Evolutionary conservation across 352 stramenopile genomes (phyloP).

Genomic region (Pythium insidiosum): DNA sequence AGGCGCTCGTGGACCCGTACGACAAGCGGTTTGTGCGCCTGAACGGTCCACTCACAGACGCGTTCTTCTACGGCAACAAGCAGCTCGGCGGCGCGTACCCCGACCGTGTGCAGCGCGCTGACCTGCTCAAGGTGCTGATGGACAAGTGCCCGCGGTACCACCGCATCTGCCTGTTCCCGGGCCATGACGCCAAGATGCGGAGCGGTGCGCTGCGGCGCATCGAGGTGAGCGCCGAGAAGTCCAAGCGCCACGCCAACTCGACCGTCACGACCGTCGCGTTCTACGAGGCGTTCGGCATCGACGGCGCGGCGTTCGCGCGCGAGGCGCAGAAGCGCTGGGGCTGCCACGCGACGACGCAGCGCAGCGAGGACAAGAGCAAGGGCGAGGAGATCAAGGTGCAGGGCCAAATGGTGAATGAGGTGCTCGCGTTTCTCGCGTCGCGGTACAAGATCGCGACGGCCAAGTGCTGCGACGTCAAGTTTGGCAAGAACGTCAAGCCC

Average conservation of each 20-base stretch:
- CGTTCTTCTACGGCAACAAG: slow-evolving; percentile 62
- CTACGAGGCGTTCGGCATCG: slow-evolving; percentile 78
- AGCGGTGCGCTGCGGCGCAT: slow-evolving; percentile 51
- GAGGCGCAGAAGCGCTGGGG: slow-evolving; percentile 82
- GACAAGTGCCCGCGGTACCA: slow-evolving; percentile 66
- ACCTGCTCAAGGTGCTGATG: slow-evolving; percentile 41
- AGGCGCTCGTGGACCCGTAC: slow-evolving; percentile 36
- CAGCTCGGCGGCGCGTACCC: slow-evolving; percentile 44
- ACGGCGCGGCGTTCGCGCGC: slow-evolving; percentile 57
- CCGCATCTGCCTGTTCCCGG: slow-evolving; percentile 58
- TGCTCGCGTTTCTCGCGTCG: slow-evolving; percentile 50
- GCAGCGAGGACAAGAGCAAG: slow-evolving; percentile 50
- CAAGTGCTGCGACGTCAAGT: slow-evolving; percentile 64
- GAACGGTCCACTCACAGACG: slow-evolving; percentile 57
- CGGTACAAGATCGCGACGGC: slow-evolving; percentile 56
- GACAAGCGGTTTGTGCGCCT: slow-evolving; percentile 70
- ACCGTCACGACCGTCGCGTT: slow-evolving; percentile 60
- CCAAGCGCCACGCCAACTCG: slow-evolving; percentile 68
- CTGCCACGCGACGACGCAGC: slow-evolving; percentile 48
- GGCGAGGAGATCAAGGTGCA: slow-evolving; percentile 72
- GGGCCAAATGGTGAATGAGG: slow-evolving; percentile 74
- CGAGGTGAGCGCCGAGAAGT: slow-evolving; percentile 50
- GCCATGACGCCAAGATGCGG: slow-evolving; percentile 53
- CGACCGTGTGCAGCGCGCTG: slow-evolving; percentile 39
- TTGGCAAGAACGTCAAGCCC: slow-evolving; percentile 72